Evolutionary conservation across 2,329 filamentous ascomycete genomes (phyloP), one percentile per base, ranked within the genome.

Genomic region (Alternaria sp.): DNA sequence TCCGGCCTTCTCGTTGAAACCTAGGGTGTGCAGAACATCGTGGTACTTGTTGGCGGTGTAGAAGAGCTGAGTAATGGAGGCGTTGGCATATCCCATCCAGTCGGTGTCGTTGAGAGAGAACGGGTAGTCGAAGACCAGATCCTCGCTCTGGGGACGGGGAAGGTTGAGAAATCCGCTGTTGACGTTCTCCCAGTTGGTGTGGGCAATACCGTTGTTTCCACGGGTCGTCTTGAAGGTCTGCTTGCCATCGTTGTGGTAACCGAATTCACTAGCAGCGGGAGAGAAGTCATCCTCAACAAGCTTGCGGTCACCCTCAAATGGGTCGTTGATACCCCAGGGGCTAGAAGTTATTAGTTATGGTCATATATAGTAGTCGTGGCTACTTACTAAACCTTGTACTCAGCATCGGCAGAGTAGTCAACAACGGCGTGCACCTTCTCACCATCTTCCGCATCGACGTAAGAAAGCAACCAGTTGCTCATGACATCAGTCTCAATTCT

Each of bases 21-120:
- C 87, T 0, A 89, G 83, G 6, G 79, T 72, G 68, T 89, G 85
- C 10, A 89, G 81, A 0, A 89, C 73, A 60, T 89, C 88, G 69
- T 89, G 87, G 76, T 86, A 89, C 32, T 80, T 81, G 80, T 89
- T 89, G 32, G 83, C 81, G 0, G 86, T 88, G 80, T 89, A 89
- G 78, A 88, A 89, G 6, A 89, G 82, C 76, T 89, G 87, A 0
- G 86, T 83, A 55, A 87, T 79, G 0, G 87, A 87, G 2, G 86
- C 86, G 50, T 88, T 84, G 5, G 79, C 76, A 73, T 89, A 89
- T 1, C 43, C 59, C 32, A 68, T 59, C 51, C 54, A 72, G 49
- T 78, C 68, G 19, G 67, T 68, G 25, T 72, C 67, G 23, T 72
- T 68, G 6, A 71, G 57, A 4, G 68, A 70, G 56, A 71, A 74